phyloP scores from a whole-genome alignment of 228 moss, liverwort and hornwort species.

The Sphagnum fallax region DNA sequence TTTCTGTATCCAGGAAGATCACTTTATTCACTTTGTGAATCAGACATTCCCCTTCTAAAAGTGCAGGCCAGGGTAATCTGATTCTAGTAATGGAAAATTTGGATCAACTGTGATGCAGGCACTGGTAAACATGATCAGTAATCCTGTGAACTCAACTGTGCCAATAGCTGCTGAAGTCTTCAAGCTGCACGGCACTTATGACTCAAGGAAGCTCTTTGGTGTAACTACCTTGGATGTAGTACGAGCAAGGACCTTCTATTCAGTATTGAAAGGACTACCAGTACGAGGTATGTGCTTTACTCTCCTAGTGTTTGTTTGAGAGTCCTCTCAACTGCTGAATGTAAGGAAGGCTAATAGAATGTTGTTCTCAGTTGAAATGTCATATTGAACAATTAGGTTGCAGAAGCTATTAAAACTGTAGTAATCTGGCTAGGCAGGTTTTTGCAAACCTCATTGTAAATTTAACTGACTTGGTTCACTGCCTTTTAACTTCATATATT shows the following conservation, averaged over 20 bases:
- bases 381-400: no score
- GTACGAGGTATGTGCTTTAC: slow-evolving; percentile 27
- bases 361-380: no score
- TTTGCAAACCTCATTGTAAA: no score
- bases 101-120: slow-evolving; percentile 22
- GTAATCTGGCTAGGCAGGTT: no score
- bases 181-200: slow-evolving; percentile 48
- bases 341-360: neutral
- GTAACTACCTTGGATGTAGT: slow-evolving; percentile 69
- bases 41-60: no score
- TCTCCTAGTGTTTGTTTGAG: neutral
- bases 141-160: slow-evolving; percentile 70
- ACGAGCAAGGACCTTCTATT: slow-evolving; percentile 57
- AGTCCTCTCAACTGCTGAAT: neutral
- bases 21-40: no score
- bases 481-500: neutral
- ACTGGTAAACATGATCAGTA: slow-evolving; percentile 75
- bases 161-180: slow-evolving; percentile 63
- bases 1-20: no score
- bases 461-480: no score
- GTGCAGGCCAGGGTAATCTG: no score
- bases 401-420: no score
- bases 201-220: slow-evolving; percentile 55
- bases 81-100: no score
- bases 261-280: slow-evolving; percentile 35